phyloP scores from a whole-genome alignment of 257 asterid genomes.

The Linderniella brevidens region DNA sequence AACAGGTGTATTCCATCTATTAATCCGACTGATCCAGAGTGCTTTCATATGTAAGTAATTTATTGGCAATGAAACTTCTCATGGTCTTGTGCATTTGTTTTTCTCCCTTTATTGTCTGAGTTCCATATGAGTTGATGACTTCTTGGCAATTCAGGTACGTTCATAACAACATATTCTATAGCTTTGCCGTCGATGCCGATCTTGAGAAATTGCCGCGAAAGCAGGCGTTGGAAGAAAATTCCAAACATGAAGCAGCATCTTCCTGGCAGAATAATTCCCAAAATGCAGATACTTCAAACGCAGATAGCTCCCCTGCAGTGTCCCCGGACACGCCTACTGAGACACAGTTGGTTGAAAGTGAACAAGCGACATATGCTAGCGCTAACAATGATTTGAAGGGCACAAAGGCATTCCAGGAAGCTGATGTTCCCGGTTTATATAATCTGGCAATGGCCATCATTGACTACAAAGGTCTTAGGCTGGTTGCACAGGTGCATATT shows the following conservation, averaged over 20 bases:
- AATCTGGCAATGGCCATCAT: conserved; percentile 94
- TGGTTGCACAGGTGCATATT: conserved; percentile 79
- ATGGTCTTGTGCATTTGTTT: not conserved
- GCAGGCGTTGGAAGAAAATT: conserved; percentile 29
- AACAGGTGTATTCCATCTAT: conserved; percentile 86
- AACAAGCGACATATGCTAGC: conserved; percentile 96
- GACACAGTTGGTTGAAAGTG: conserved; percentile 76
- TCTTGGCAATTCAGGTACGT: conserved; percentile 49
- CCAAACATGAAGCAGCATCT: conserved; percentile 25
- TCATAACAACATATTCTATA: conserved; percentile 93
- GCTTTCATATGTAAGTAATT: conserved; percentile 77
- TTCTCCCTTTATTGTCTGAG: not conserved
- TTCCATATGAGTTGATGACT: not conserved
- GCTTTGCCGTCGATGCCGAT: conserved; percentile 85
- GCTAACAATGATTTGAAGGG: conserved; percentile 96
- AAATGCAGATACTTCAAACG: conserved; percentile 19
- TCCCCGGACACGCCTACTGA: conserved; percentile 43
- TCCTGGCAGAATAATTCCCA: conserved; percentile 18
- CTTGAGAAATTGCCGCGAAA: conserved; percentile 48
- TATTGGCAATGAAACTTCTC: not conserved
- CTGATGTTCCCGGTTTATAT: conserved; percentile 78
- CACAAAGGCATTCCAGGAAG: conserved; percentile 96
- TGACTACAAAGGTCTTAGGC: conserved; percentile 96
- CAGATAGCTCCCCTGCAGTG: conserved; percentile 21
- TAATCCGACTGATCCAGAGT: conserved; percentile 96